Base-by-base conservation (phyloP, 106 monocot species). In the Acorus calamus region DNA sequence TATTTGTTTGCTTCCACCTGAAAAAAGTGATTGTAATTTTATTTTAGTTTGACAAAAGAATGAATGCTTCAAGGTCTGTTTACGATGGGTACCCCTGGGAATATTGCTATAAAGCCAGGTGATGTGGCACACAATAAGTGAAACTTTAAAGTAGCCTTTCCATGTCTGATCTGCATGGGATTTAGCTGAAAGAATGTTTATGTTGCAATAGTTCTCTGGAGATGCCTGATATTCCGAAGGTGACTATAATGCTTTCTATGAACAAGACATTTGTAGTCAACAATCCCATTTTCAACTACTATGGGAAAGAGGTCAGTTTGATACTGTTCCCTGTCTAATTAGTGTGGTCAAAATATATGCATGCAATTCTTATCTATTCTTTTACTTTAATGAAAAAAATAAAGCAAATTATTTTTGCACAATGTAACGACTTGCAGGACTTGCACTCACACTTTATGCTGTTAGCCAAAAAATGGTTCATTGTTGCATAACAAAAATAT, bases 31-130 rank as follows among this genome's bases (percentile, higher is more conserved):
- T 28, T 28, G 28, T 28, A 28, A 28, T 28, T 0, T 44, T 28
- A 8, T 61, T 68, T 11, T 64, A 94, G 94, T 94, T 94, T 82
- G 86, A 94, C 71, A 79, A 61, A 54, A 79, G 80, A 80, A 66
- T 94, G 53, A 89, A 87, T 73, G 68, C 63, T 70, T 77, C 86
- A 63, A 86, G 89, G 69, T 50, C 74, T 52, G 65, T 52, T 12
- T 65, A 62, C 52, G 75, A 77, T 70, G 87, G 55, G 51, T 67
- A 71, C 28, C 78, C 81, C 12, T 94, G 78, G 77, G 86, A 94
- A 44, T 90, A 80, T 59, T 94, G 94, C 74, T 94, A 94, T 54
- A 69, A 75, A 62, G 63, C 76, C 14, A 76, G 76, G 76, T 70
- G 44, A 58, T 7, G 28, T 28, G 28, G 28, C 28, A 28, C 28